A percentile compares a stretch with the other conserved stretches of the same genome.
Evolutionary conservation across 805 yeast species (phyloP).

Genomic region (Phaffomyces antillensis): DNA sequence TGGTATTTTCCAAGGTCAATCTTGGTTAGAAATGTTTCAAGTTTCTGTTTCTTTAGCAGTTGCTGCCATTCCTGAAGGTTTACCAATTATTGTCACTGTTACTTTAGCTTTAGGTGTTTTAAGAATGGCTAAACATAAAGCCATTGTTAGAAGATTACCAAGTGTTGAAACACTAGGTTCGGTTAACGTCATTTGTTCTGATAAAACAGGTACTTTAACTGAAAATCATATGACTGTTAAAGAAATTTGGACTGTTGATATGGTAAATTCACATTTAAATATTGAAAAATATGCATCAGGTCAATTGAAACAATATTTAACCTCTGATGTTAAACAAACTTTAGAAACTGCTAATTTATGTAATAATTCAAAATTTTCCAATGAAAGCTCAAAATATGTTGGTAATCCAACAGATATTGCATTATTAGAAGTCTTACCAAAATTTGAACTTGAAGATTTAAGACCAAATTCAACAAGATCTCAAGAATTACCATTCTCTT

Average conservation of each 20-base stretch:
- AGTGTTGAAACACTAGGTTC: slow-evolving; percentile 94
- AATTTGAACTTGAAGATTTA: slow-evolving; percentile 64
- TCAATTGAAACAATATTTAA: slow-evolving; percentile 35
- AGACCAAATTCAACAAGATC: slow-evolving; percentile 54
- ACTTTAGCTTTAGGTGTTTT: slow-evolving; percentile 94
- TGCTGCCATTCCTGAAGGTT: slow-evolving; percentile 98
- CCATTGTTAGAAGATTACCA: slow-evolving; percentile 90
- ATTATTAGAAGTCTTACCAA: slow-evolving; percentile 62
- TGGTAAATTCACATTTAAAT: slow-evolving; percentile 31
- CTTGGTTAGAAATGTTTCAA: slow-evolving; percentile 97
- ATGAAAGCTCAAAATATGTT: slow-evolving; percentile 59
- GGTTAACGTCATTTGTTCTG: slow-evolving; percentile 88
- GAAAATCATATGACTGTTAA: slow-evolving; percentile 89
- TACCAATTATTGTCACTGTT: slow-evolving; percentile 96
- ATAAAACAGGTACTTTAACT: slow-evolving; percentile 86
- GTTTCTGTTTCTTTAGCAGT: slow-evolving; percentile 96
- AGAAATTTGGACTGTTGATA: slow-evolving; percentile 72
- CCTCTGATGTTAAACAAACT: slow-evolving; percentile 47
- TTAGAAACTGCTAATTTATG: slow-evolving; percentile 66
- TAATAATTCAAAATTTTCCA: slow-evolving; percentile 65
- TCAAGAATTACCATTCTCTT: slow-evolving; percentile 78
- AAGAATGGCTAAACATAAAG: slow-evolving; percentile 91
- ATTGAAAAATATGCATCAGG: slow-evolving; percentile 41
- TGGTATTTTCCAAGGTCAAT: slow-evolving; percentile 87
- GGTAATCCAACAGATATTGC: slow-evolving; percentile 98